Conservation (phyloP, 75 land plant species). For the Pseudotsuga menziesii region DNA sequence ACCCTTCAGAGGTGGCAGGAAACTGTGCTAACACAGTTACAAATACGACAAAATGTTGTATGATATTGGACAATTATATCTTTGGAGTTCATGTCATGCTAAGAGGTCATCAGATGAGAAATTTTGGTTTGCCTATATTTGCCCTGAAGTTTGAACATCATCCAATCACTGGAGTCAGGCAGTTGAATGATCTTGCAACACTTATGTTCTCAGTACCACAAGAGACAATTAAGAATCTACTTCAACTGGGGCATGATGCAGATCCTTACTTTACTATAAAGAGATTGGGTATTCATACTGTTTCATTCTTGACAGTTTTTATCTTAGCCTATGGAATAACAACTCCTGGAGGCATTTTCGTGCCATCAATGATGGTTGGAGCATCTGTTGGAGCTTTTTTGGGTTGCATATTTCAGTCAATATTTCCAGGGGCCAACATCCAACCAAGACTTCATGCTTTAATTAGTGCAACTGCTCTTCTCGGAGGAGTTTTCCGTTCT, state of each 20-base stretch:
- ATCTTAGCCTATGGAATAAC: slow-evolving; percentile 39
- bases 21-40: no score
- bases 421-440: slow-evolving; percentile 31
- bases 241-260: slow-evolving; percentile 17
- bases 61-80: no score
- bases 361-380: slow-evolving; percentile 48
- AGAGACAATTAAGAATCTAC: slow-evolving; percentile 32
- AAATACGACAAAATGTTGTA: no score
- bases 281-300: slow-evolving; percentile 22
- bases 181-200: slow-evolving; percentile 43
- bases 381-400: slow-evolving; percentile 43
- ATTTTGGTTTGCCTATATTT: slow-evolving; percentile 35
- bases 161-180: neutral
- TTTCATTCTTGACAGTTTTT: slow-evolving; percentile 28
- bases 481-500: slow-evolving; percentile 44
- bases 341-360: slow-evolving; percentile 44
- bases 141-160: slow-evolving; percentile 22
- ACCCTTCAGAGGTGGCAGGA: no score
- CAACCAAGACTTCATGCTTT: slow-evolving; percentile 49
- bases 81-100: no score
- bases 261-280: slow-evolving; percentile 18
- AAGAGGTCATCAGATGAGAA: slow-evolving; percentile 9
- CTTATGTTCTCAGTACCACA: slow-evolving; percentile 35
- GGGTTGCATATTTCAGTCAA: slow-evolving; percentile 21
- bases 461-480: slow-evolving; percentile 42